Conservation (phyloP, 208 protist species). For the Wallacemonas sp. region DNA sequence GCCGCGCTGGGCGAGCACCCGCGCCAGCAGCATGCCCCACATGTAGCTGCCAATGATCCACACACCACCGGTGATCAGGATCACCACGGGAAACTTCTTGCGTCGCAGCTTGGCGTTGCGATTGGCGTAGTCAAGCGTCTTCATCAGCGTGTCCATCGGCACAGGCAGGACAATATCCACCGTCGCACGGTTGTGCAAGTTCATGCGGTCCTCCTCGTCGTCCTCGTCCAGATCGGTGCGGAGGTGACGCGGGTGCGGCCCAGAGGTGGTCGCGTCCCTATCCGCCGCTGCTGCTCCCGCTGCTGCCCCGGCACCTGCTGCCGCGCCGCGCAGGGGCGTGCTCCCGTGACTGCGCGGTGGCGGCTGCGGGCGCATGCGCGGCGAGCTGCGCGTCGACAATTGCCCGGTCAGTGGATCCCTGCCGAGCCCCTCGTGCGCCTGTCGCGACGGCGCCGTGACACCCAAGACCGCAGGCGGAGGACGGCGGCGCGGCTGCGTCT, state of each 20-base stretch:
- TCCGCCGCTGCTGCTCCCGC: too few relatives aligned
- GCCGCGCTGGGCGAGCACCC: slow-evolving; percentile 69
- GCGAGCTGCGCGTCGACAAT: background rate
- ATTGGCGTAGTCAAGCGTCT: slow-evolving; percentile 46
- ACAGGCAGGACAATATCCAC: slow-evolving; percentile 67
- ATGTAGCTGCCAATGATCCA: slow-evolving; percentile 90
- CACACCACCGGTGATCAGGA: slow-evolving; percentile 68
- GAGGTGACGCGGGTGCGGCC: background rate
- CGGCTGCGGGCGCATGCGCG: background rate
- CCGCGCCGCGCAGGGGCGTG: background rate
- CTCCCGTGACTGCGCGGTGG: background rate
- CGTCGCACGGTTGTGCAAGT: slow-evolving; percentile 68
- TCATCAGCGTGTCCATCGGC: slow-evolving; percentile 57
- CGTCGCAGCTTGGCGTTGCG: slow-evolving; percentile 39
- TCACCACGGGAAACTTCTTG: slow-evolving; percentile 80
- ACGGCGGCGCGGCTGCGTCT: background rate
- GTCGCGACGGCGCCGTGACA: background rate
- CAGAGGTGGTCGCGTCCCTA: background rate
- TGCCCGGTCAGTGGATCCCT: background rate
- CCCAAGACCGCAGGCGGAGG: background rate
- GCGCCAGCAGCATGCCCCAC: slow-evolving; percentile 82
- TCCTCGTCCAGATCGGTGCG: slow-evolving; percentile 26
- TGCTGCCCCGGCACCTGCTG: too few relatives aligned
- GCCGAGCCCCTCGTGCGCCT: background rate
- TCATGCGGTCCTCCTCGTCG: slow-evolving; percentile 57